Conservation (phyloP, 805 yeast species). For the Saccharomycopsis synnaedendra region DNA sequence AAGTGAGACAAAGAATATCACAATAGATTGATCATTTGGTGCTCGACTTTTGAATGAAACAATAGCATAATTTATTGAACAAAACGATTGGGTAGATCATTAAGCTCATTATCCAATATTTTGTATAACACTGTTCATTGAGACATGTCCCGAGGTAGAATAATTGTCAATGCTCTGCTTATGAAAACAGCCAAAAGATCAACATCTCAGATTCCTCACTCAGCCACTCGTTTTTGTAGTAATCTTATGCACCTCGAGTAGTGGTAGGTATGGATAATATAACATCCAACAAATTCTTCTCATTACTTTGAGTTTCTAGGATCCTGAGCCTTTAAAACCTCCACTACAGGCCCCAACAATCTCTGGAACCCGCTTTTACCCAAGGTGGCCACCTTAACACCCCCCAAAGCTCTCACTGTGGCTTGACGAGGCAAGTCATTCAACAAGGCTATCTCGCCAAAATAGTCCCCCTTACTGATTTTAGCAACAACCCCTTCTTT, state of each 20-base stretch:
- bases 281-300: background rate
- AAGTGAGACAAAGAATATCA: too few relatives aligned
- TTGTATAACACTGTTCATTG: too few relatives aligned
- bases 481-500: constrained; percentile 49
- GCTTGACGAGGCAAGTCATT: constrained; percentile 93
- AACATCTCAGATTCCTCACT: too few relatives aligned
- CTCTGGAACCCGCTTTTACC: constrained; percentile 91
- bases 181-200: background rate
- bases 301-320: constrained; percentile 38
- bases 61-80: too few relatives aligned
- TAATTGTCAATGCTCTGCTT: background rate
- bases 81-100: too few relatives aligned
- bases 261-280: background rate
- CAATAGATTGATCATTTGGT: too few relatives aligned
- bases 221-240: too few relatives aligned
- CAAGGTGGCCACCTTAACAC: constrained; percentile 80
- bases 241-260: too few relatives aligned
- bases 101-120: too few relatives aligned
- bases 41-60: too few relatives aligned
- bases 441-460: constrained; percentile 91
- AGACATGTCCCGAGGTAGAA: too few relatives aligned
- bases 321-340: constrained; percentile 74
- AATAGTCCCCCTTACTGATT: constrained; percentile 76
- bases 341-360: constrained; percentile 89
- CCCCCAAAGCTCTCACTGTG: constrained; percentile 66